These are phyloP conservation scores for Lecanoromycetidae sp. DNA, from an alignment of 2,329 filamentous ascomycete species.

Conservation along the genomic window DNA sequence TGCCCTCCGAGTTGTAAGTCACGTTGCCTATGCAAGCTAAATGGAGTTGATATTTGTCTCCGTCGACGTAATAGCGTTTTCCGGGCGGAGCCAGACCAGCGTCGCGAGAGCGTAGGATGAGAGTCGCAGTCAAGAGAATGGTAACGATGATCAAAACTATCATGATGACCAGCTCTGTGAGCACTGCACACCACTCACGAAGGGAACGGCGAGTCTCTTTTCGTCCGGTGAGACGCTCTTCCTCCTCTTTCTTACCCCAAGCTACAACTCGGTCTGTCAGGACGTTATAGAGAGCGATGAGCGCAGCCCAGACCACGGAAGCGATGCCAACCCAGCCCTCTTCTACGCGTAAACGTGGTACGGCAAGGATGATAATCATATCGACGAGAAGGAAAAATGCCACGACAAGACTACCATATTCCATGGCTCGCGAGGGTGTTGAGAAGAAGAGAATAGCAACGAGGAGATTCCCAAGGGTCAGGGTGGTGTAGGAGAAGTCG, in stretches of 20 bases:
- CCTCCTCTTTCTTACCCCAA: constrained; percentile 88
- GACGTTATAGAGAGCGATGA: constrained; percentile 70
- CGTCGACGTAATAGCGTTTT: constrained; percentile 66
- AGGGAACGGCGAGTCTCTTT: constrained; percentile 73
- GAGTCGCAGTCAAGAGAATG: constrained; percentile 64
- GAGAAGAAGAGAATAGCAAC: constrained; percentile 78
- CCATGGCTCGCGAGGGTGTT: constrained; percentile 66
- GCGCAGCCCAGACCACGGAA: constrained; percentile 68
- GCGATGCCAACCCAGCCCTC: constrained; percentile 87
- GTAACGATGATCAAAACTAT: constrained; percentile 54
- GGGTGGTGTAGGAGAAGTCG: constrained; percentile 68
- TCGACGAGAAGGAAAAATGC: constrained; percentile 58
- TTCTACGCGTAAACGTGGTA: constrained; percentile 62
- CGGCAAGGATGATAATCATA: constrained; percentile 65
- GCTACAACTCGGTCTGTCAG: constrained; percentile 68
- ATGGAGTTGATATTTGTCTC: constrained; percentile 74
- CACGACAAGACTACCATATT: constrained; percentile 58
- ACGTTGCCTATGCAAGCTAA: constrained; percentile 69
- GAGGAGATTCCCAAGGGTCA: constrained; percentile 64
- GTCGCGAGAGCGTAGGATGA: constrained; percentile 71
- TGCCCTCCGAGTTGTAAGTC: constrained; percentile 43
- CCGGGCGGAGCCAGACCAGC: constrained; percentile 62
- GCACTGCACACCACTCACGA: constrained; percentile 70
- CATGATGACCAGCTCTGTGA: constrained; percentile 61
- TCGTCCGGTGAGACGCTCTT: constrained; percentile 80